These are phyloP conservation scores for Trypanosoma platydactyli DNA, from an alignment of 208 protist species.

Conservation along the genomic window DNA sequence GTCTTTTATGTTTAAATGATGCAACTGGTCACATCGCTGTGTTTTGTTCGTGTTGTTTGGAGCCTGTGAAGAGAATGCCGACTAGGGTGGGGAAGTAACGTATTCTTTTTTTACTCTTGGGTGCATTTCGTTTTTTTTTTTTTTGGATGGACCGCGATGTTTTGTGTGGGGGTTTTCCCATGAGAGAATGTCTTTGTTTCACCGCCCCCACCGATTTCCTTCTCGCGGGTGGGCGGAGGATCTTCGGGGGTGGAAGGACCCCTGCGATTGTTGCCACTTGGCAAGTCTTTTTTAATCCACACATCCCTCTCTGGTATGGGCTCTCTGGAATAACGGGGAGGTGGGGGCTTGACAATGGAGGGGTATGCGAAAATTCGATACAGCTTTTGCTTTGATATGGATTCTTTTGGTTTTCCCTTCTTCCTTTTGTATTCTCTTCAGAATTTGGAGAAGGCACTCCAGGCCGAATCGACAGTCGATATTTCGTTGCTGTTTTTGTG, in stretches of 20 bases:
- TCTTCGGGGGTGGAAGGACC: too few relatives aligned
- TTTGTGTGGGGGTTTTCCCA: too few relatives aligned
- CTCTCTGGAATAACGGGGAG: too few relatives aligned
- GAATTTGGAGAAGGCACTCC: too few relatives aligned
- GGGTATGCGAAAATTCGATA: neutral
- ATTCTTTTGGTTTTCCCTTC: neutral
- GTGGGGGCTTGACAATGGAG: too few relatives aligned
- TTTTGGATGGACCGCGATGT: constrained; percentile 15
- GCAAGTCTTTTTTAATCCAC: neutral
- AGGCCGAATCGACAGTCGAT: too few relatives aligned
- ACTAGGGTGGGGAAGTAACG: too few relatives aligned
- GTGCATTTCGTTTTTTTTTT: constrained; percentile 11
- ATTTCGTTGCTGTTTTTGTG: neutral
- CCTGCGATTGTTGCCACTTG: too few relatives aligned
- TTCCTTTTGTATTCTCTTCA: neutral
- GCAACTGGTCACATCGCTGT: neutral
- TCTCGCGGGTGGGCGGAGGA: too few relatives aligned
- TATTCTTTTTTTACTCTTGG: neutral
- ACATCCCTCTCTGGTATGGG: neutral
- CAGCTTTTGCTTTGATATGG: constrained; percentile 7
- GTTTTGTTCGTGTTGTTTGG: neutral
- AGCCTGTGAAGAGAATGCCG: too few relatives aligned
- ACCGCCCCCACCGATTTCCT: too few relatives aligned
- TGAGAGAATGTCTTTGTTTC: too few relatives aligned
- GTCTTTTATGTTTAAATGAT: constrained; percentile 1